Conservation (phyloP, 805 yeast species). For the Wickerhamomyces canadensis region DNA sequence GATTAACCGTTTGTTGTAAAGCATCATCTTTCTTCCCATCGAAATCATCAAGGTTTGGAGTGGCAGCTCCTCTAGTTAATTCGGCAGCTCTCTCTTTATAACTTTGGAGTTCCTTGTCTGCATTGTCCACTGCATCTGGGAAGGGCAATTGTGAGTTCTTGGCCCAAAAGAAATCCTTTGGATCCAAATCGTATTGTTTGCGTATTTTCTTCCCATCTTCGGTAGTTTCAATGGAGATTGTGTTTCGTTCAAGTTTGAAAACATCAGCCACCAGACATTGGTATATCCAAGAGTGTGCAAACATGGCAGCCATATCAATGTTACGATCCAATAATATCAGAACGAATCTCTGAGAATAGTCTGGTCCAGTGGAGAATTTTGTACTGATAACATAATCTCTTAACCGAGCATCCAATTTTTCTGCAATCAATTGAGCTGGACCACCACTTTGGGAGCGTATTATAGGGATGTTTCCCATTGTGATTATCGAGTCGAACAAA, state of each 20-base stretch:
- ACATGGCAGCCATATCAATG: slow-evolving; percentile 88
- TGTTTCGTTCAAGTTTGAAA: slow-evolving; percentile 73
- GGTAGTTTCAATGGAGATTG: slow-evolving; percentile 55
- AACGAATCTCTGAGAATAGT: slow-evolving; percentile 57
- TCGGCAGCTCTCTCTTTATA: slow-evolving; percentile 88
- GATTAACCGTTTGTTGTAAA: slow-evolving; percentile 77
- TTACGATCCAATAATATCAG: slow-evolving; percentile 81
- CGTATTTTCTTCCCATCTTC: slow-evolving; percentile 33
- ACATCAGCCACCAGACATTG: slow-evolving; percentile 95
- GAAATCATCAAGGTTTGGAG: slow-evolving; percentile 67
- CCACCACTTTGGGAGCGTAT: slow-evolving; percentile 90
- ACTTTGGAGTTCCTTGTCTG: slow-evolving; percentile 72
- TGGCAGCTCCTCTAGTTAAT: slow-evolving; percentile 68
- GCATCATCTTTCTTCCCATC: slow-evolving; percentile 57
- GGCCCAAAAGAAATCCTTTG: slow-evolving; percentile 89
- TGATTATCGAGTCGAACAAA: slow-evolving; percentile 70
- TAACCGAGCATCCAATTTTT: slow-evolving; percentile 73
- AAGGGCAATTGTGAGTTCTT: slow-evolving; percentile 82
- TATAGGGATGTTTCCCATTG: slow-evolving; percentile 77
- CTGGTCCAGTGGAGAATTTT: slow-evolving; percentile 23
- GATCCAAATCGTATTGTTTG: slow-evolving; percentile 82
- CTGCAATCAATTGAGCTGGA: slow-evolving; percentile 92
- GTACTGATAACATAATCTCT: slow-evolving; percentile 80
- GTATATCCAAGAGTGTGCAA: slow-evolving; percentile 96
- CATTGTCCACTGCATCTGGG: slow-evolving; percentile 98